Evolutionary conservation across 345 rosid genomes (phyloP).

Genomic region (Ceriops tagal): DNA sequence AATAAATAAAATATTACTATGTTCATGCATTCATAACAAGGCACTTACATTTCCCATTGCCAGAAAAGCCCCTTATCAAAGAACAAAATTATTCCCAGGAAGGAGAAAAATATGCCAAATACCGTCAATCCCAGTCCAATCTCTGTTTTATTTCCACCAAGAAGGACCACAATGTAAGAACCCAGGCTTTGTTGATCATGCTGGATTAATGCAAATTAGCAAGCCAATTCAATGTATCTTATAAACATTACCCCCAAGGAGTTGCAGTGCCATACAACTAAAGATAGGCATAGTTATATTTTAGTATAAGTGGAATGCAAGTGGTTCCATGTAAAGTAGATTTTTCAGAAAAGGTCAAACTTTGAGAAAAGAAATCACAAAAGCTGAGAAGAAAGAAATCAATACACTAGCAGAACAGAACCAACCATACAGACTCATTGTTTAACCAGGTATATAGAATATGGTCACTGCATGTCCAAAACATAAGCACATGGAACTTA

Average conservation of each 20-base stretch:
- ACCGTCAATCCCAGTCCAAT: slow-evolving; percentile 93
- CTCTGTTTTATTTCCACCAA: slow-evolving; percentile 43
- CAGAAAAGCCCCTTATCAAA: slow-evolving; percentile 87
- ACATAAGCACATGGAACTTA: too few relatives aligned
- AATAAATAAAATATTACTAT: not conserved
- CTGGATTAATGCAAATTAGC: not conserved
- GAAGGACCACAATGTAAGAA: slow-evolving; percentile 1
- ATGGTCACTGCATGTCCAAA: not conserved
- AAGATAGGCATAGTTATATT: too few relatives aligned
- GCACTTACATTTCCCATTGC: slow-evolving; percentile 97
- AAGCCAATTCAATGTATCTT: not conserved
- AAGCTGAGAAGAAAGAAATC: too few relatives aligned
- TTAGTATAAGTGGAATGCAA: too few relatives aligned
- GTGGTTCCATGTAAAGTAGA: too few relatives aligned
- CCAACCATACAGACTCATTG: too few relatives aligned
- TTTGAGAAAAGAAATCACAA: too few relatives aligned
- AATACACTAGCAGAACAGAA: too few relatives aligned
- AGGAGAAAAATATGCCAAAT: slow-evolving; percentile 83
- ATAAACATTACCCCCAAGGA: too few relatives aligned
- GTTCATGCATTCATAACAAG: not conserved
- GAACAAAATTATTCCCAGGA: slow-evolving; percentile 80
- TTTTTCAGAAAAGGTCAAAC: too few relatives aligned
- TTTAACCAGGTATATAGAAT: too few relatives aligned
- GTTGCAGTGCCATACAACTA: too few relatives aligned
- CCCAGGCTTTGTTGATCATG: not conserved